A percentile compares a stretch with the other conserved stretches of the same genome.
phyloP scores from a whole-genome alignment of 108 stramenopile species.

The Skeletonema potamos region DNA sequence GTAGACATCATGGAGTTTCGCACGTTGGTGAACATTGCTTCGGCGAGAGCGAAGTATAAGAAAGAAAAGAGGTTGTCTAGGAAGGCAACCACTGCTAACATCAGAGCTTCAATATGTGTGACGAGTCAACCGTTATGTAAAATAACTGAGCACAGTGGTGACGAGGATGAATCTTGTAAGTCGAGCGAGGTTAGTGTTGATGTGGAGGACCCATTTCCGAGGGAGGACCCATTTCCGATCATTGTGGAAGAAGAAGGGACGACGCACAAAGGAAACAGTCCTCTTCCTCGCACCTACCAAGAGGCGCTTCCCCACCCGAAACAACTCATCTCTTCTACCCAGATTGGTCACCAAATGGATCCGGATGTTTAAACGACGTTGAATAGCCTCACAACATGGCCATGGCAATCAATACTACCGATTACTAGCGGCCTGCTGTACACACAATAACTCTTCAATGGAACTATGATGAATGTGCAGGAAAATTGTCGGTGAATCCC shows the following conservation, averaged over 20 bases:
- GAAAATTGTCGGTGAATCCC: no score
- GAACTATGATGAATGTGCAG: no score
- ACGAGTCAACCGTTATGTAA: neutral
- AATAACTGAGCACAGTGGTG: neutral
- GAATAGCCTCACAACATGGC: no score
- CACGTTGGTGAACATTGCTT: neutral
- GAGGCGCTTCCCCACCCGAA: neutral
- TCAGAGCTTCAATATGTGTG: neutral
- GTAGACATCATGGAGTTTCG: slow-evolving; percentile 26
- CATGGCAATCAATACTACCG: no score
- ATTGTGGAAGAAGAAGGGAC: neutral
- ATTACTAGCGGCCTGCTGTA: no score
- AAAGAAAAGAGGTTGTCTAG: neutral
- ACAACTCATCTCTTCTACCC: no score
- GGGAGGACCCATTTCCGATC: neutral
- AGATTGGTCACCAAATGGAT: no score
- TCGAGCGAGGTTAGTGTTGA: neutral
- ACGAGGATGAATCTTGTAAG: neutral
- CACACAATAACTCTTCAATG: no score
- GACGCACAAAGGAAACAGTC: neutral
- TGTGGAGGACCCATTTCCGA: no score
- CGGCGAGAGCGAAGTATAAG: neutral
- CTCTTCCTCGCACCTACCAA: neutral
- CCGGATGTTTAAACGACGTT: no score
- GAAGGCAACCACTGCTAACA: neutral